phyloP scores from a whole-genome alignment of 192 early-diverging fungal genomes.

The Coemansia sp. region DNA sequence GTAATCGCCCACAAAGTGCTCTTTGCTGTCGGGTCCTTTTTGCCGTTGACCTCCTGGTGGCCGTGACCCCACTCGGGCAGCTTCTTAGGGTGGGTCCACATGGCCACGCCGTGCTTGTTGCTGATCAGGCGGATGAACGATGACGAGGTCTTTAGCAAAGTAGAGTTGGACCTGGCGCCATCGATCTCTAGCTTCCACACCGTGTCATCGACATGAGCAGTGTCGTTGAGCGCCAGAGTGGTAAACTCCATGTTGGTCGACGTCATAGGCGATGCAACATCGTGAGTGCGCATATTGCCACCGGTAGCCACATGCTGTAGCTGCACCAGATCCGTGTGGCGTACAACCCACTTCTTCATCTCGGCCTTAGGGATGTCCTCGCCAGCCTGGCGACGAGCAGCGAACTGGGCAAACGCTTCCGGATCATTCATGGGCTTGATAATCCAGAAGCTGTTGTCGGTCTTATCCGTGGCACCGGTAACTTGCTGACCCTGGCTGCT shows the following conservation, averaged over 20 bases:
- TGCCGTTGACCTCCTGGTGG: conserved; percentile 94
- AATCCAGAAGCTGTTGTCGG: conserved; percentile 68
- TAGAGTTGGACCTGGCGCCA: conserved; percentile 22
- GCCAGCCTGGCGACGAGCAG: conserved; percentile 25
- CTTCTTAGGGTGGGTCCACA: conserved; percentile 68
- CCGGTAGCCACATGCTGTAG: conserved; percentile 59
- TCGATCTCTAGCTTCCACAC: conserved; percentile 67
- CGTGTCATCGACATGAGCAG: conserved; percentile 31
- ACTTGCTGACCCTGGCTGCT: conserved; percentile 86
- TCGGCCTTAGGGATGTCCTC: conserved; percentile 30
- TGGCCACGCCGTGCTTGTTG: conserved; percentile 67
- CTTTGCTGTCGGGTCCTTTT: conserved; percentile 80
- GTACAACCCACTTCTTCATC: conserved; percentile 55
- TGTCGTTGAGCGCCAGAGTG: conserved; percentile 49
- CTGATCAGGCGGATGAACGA: conserved; percentile 55
- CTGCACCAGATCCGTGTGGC: conserved; percentile 61
- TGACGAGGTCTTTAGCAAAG: conserved; percentile 31
- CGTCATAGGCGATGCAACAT: conserved; percentile 74
- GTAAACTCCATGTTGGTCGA: conserved; percentile 82
- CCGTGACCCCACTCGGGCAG: conserved; percentile 90
- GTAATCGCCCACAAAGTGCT: conserved; percentile 78
- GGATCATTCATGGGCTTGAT: conserved; percentile 51
- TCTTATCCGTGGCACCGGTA: conserved; percentile 59
- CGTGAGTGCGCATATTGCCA: conserved; percentile 68
- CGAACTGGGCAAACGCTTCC: conserved; percentile 21